Base-by-base conservation (phyloP, 2,329 filamentous ascomycete species). In the Ophiocordyceps camponoti-saundersi region DNA sequence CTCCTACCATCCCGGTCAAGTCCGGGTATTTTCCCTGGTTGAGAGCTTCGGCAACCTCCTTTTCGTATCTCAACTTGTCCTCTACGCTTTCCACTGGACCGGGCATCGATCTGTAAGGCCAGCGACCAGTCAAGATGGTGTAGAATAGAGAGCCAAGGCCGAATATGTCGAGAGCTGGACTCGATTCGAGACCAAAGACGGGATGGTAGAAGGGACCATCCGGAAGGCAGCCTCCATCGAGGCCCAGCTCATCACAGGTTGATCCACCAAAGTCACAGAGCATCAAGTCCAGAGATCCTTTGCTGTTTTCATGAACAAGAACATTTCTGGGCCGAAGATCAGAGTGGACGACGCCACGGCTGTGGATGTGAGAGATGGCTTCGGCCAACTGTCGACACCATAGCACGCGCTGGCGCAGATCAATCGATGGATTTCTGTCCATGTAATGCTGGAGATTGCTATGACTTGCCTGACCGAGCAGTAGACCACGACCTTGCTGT, bases 261-360 rank as follows among this genome's bases (percentile, higher is more conserved):
- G 44, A 49, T 53, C 60, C 58, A 41, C 59, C 55, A 54, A 60
- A 62, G 50, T 62, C 59, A 50, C 55, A 60, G 45, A 63, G 56
- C 50, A 51, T 52, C 41, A 63, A 47, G 52, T 61, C 53, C 40
- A 55, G 51, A 44, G 53, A 52, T 34, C 48, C 49, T 32, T 46
- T 23, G 20, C 44, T 45, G 26, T 51, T 55, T 32, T 48, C 51
- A 49, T 63, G 55, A 22, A 63, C 53, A 18, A 63, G 53, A 39
- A 59, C 54, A 44, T 61, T 61, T 21, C 54, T 50, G 41, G 58
- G 57, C 26, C 56, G 56, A 22, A 62, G 53, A 51, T 63, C 59
- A 15, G 57, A 61, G 50, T 61, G 57, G 34, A 62, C 56, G 10
- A 63, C 55, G 22, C 58, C 59, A 18, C 51, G 53, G 46, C 48